Evolutionary conservation across 1,284 basidiomycete species (phyloP), one percentile per base, ranked within the genome.

Genomic region (Agaricales sp.): DNA sequence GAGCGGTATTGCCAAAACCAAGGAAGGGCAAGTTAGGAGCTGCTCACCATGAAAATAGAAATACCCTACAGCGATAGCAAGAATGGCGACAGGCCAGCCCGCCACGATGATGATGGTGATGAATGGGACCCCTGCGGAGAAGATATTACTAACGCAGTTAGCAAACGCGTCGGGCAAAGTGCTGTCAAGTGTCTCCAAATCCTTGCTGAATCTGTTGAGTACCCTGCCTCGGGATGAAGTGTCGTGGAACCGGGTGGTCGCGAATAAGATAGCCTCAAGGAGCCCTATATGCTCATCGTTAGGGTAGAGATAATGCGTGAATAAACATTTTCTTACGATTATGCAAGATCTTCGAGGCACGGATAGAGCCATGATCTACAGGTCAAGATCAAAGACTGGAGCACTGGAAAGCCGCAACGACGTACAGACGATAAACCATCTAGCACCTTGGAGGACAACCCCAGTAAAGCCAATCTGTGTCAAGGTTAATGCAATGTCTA

Each of bases 131-230:
- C 65, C 14, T 6, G 74, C 73, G 24, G 74, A 75, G 20, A 83
- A 57, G 24, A 60, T 70, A 59, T 80, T 79, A 45, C 82, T 77
- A 45, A 87, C 65, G 55, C 82, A 88, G 51, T 84, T 77, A 37
- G 87, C 87, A 63, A 93, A 87, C 63, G 92, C 85, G 62, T 95
- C 90, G 1, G 91, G 82, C 52, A 92, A 75, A 50, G 65, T 80
- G 53, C 89, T 92, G 62, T 96, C 92, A 46, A 95, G n/a, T n/a
- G n/a, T n/a, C 87, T 69, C 95, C 92, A 52, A 95, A 90, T 95
- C 93, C 62, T 95, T 95, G 37, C 91, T 90, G 58, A 96, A 95
- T 37, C 92, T 75, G 61, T 94, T 94, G 35, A 94, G 67, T 4
- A 94, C 67, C 13, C 91, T 78, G 4, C 92, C 92, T 43, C 90